A percentile compares a stretch with the other conserved stretches of the same genome.
phyloP scores from a whole-genome alignment of 1,284 basidiomycete genomes.

The Hortiboletus rubellus region DNA sequence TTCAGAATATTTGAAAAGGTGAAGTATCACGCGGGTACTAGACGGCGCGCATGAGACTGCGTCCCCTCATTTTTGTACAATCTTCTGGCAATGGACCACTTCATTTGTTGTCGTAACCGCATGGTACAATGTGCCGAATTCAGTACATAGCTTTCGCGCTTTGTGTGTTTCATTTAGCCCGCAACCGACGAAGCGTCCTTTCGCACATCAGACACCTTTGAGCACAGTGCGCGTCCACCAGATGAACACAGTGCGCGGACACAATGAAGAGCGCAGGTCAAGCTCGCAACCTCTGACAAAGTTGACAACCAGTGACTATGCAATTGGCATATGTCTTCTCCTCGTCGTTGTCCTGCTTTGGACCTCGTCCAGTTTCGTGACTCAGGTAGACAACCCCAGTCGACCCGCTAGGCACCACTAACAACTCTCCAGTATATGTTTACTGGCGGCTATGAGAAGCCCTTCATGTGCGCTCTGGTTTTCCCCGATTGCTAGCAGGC shows the following conservation, averaged over 20 bases:
- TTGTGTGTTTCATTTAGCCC: background rate
- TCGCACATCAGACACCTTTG: conserved; percentile 11
- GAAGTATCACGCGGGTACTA: conserved; percentile 51
- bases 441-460: conserved; percentile 71
- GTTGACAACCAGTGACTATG: conserved; percentile 52
- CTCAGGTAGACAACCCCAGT: conserved; percentile 53
- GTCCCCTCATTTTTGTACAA: background rate
- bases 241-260: conserved; percentile 24
- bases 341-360: conserved; percentile 82
- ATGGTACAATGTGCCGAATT: background rate
- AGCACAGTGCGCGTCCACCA: background rate
- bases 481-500: background rate
- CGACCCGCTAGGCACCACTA: conserved; percentile 5
- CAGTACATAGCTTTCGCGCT: no score
- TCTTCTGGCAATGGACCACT: background rate
- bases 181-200: background rate
- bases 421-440: conserved; percentile 56
- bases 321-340: conserved; percentile 70
- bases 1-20: conserved; percentile 88
- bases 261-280: conserved; percentile 14
- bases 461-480: conserved; percentile 64
- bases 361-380: conserved; percentile 79
- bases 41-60: conserved; percentile 16
- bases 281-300: conserved; percentile 4
- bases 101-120: background rate